Evolutionary conservation across 2,329 filamentous ascomycete genomes (phyloP), one percentile per base, ranked within the genome.

Genomic region (Zopfia rhizophila): DNA sequence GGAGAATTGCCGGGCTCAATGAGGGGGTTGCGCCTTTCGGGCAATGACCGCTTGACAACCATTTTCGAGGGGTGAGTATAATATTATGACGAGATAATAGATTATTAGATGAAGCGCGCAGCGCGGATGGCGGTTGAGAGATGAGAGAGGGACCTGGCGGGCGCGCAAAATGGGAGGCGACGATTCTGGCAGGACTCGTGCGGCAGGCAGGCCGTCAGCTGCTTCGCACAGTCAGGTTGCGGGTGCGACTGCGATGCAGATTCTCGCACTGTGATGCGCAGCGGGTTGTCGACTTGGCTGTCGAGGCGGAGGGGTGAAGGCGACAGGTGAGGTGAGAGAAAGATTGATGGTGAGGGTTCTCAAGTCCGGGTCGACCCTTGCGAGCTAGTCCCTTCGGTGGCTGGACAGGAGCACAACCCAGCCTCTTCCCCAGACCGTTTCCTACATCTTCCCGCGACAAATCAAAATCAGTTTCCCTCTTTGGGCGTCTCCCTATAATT

Each of bases 1-100:
- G 87, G 87, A 42, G 86, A 77, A 56, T 83, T 79, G 49, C 85
- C 82, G 18, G 82, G 72, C 42, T 71, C 78, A 71, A 90, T 81
- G 52, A 89, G 78, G 55, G 83, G 85, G 69, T 90, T 90, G 66
- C 80, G 78, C 73, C 78, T 78, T 60, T 75, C 73, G 23, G 87
- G 87, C 54, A 90, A 76, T 35, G 68, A 72, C 69, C 83, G 63
- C 56, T 63, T 65, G 23, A 55, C 51, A 27, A 66, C 61, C 70
- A 73, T 73, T 45, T 39, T 58, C 36, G 53, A 50, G 39, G 25
- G 36, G 48, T 43, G 43, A 48, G 14, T 47, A 50, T 50, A 24
- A 28, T 45, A 51, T 51, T 55, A 57, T 28, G 41, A 37, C 13
- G 42, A 47, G 35, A 40, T 48, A 45, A 13, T 17, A 38, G 39